Percentiles rank a stretch among this genome's conserved stretches.
Conservation (phyloP, 1,284 basidiomycete species). For the Ganoderma sinense region DNA sequence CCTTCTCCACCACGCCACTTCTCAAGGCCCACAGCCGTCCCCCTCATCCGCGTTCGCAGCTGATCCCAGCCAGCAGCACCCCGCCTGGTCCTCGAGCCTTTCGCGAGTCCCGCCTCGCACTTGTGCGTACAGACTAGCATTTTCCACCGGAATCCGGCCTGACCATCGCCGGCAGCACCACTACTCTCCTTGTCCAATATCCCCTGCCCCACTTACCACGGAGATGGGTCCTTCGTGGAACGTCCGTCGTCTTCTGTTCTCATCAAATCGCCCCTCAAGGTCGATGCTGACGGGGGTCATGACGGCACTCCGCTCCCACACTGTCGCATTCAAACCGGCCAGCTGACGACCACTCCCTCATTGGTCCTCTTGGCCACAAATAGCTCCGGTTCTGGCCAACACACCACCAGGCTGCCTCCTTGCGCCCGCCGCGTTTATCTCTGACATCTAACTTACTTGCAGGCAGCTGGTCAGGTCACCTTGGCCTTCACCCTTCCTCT, state of each 20-base stretch:
- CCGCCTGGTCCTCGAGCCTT: background rate
- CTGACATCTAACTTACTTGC: background rate
- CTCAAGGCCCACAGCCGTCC: background rate
- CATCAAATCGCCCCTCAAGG: slow-evolving; percentile 12
- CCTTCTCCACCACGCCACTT: background rate
- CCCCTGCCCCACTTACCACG: background rate
- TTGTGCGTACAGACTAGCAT: background rate
- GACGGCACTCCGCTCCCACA: slow-evolving; percentile 29
- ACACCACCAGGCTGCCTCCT: slow-evolving; percentile 2
- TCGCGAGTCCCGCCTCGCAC: background rate
- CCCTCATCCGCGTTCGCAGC: background rate
- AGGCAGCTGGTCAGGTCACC: background rate
- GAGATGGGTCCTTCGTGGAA: slow-evolving; percentile 8
- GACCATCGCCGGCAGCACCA: background rate
- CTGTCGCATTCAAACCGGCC: slow-evolving; percentile 8
- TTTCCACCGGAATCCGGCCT: background rate
- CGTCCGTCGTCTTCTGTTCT: slow-evolving; percentile 19
- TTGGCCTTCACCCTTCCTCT: background rate
- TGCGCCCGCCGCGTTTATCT: background rate
- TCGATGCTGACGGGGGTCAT: slow-evolving; percentile 5
- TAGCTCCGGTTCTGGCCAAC: slow-evolving; percentile 12
- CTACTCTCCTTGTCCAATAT: background rate
- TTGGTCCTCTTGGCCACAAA: slow-evolving; percentile 13
- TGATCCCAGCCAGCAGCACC: background rate
- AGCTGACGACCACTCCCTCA: slow-evolving; percentile 20